phyloP scores from a whole-genome alignment of 805 yeast genomes.

The Yarrowia sp. region DNA sequence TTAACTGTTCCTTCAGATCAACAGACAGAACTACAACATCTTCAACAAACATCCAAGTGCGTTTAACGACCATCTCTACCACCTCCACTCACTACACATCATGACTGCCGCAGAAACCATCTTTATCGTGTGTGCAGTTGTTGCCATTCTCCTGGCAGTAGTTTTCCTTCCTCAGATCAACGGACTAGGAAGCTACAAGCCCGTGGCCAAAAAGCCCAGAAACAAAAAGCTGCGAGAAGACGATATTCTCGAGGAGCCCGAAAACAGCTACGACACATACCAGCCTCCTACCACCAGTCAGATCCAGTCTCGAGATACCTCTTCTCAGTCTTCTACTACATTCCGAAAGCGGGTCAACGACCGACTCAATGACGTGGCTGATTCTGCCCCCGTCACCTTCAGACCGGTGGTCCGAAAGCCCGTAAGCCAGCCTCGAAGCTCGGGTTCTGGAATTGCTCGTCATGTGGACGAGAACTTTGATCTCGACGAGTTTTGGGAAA shows the following conservation, averaged over 20 bases:
- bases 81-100: background rate
- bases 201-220: background rate
- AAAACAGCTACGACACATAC: background rate
- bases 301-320: constrained; percentile 14
- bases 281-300: constrained; percentile 11
- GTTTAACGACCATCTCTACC: too few species aligned
- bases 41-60: too few species aligned
- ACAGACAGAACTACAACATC: too few species aligned
- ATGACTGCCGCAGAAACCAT: constrained; percentile 1
- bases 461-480: constrained; percentile 17
- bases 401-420: constrained; percentile 12
- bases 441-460: background rate
- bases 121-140: background rate
- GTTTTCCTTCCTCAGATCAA: constrained; percentile 25
- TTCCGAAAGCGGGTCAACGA: constrained; percentile 16
- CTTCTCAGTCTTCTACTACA: background rate
- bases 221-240: background rate
- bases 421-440: background rate
- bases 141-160: constrained; percentile 14
- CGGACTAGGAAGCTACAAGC: constrained; percentile 27
- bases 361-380: background rate
- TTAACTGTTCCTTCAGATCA: too few species aligned
- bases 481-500: constrained; percentile 15
- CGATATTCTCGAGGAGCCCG: constrained; percentile 2
- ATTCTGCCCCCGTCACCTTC: constrained; percentile 1